Evolutionary conservation across 805 yeast genomes (phyloP).

Genomic region (Lipomyces starkeyi): DNA sequence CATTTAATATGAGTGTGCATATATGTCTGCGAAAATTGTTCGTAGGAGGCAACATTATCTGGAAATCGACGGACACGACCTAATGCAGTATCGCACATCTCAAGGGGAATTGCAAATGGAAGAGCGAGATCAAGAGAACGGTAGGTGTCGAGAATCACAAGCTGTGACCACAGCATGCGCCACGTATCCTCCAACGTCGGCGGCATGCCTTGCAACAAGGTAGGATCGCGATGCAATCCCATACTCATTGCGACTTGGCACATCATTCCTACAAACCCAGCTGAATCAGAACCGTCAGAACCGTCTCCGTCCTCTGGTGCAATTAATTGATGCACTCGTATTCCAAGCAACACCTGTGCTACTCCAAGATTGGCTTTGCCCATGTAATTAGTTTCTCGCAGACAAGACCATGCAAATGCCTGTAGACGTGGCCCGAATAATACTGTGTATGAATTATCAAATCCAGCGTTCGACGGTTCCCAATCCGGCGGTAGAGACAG

Average conservation of each 20-base stretch:
- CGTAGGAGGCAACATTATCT: constrained; percentile 7
- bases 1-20: constrained; percentile 26
- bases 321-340: constrained; percentile 39
- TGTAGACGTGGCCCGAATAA: constrained; percentile 27
- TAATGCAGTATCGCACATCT: constrained; percentile 28
- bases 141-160: constrained; percentile 39
- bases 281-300: constrained; percentile 37
- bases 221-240: constrained; percentile 45
- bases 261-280: constrained; percentile 38
- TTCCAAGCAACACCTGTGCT: constrained; percentile 34
- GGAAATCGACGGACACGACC: constrained; percentile 2
- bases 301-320: constrained; percentile 41
- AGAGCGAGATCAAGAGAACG: constrained; percentile 36
- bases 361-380: constrained; percentile 32
- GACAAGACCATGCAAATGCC: constrained; percentile 24
- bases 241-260: constrained; percentile 40
- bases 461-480: constrained; percentile 34
- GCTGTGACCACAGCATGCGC: constrained; percentile 41
- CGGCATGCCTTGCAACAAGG: constrained; percentile 33
- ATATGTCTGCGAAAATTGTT: constrained; percentile 26
- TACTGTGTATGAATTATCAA: constrained; percentile 24
- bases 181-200: constrained; percentile 32
- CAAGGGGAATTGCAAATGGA: constrained; percentile 31
- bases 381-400: constrained; percentile 35
- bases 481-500: constrained; percentile 36